phyloP scores from a whole-genome alignment of 306 rosid genomes.

The Vicia sativa region DNA sequence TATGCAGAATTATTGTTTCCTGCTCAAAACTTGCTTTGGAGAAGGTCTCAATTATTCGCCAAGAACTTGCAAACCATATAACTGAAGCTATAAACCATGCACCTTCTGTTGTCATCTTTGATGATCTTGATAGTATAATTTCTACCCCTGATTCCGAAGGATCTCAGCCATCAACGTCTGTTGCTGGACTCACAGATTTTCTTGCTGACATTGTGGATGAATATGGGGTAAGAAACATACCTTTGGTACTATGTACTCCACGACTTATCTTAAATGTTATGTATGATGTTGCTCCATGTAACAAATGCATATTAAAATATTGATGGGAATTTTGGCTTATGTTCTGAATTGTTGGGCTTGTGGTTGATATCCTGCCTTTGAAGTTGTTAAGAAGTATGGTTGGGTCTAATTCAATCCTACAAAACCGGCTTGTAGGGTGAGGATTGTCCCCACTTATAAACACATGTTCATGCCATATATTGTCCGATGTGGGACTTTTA shows the following conservation, averaged over 20 bases:
- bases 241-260: neutral
- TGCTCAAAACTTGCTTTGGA: slow-evolving; percentile 84
- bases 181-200: slow-evolving; percentile 70
- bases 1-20: slow-evolving; percentile 73
- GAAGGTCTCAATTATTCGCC: slow-evolving; percentile 65
- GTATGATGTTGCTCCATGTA: neutral
- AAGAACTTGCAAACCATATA: slow-evolving; percentile 65
- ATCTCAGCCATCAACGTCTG: slow-evolving; percentile 62
- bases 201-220: slow-evolving; percentile 83
- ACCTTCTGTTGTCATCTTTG: slow-evolving; percentile 85
- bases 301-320: slow-evolving; percentile 17
- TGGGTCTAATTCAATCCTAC: too few species aligned
- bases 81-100: slow-evolving; percentile 89
- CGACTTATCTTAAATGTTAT: slow-evolving; percentile 28
- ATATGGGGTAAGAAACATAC: slow-evolving; percentile 65
- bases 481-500: too few species aligned
- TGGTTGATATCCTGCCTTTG: slow-evolving; percentile 20
- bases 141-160: slow-evolving; percentile 73
- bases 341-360: neutral
- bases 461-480: too few species aligned
- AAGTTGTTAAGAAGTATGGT: too few species aligned
- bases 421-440: too few species aligned
- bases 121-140: slow-evolving; percentile 86
- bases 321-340: slow-evolving; percentile 7
- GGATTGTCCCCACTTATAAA: too few species aligned